These are phyloP conservation scores for Coprinopsis sp. DNA, from an alignment of 768 basidiomycete genomes.

Conservation along the genomic window DNA sequence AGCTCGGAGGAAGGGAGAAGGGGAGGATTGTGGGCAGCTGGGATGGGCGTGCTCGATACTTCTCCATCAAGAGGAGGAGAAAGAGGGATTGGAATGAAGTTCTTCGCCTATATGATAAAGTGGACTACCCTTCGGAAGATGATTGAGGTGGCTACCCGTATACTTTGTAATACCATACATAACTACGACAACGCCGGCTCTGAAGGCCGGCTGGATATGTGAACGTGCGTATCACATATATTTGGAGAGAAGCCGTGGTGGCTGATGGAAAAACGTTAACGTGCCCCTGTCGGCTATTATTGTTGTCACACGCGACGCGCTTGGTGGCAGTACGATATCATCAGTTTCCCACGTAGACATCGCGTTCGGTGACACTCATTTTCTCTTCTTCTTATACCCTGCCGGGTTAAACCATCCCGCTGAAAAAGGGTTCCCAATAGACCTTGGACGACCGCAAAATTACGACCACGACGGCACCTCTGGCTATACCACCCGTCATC, in stretches of 20 bases:
- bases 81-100: conserved; percentile 93
- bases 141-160: conserved; percentile 15
- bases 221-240: too few species aligned
- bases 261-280: too few species aligned
- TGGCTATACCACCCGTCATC: background rate
- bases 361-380: too few species aligned
- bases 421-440: background rate
- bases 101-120: conserved; percentile 72
- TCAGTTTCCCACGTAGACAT: too few species aligned
- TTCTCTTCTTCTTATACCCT: too few species aligned
- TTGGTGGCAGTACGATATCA: too few species aligned
- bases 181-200: background rate
- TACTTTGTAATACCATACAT: background rate
- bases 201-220: too few species aligned
- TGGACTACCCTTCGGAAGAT: conserved; percentile 70
- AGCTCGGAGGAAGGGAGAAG: conserved; percentile 61
- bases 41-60: conserved; percentile 72
- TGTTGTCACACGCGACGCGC: too few species aligned
- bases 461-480: too few species aligned
- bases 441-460: background rate
- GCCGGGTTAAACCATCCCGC: background rate
- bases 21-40: conserved; percentile 62
- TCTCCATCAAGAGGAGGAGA: conserved; percentile 70
- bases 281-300: too few species aligned
- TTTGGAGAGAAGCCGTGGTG: too few species aligned